Conservation (phyloP, 768 basidiomycete genomes). For the Tulasnella sp. region DNA sequence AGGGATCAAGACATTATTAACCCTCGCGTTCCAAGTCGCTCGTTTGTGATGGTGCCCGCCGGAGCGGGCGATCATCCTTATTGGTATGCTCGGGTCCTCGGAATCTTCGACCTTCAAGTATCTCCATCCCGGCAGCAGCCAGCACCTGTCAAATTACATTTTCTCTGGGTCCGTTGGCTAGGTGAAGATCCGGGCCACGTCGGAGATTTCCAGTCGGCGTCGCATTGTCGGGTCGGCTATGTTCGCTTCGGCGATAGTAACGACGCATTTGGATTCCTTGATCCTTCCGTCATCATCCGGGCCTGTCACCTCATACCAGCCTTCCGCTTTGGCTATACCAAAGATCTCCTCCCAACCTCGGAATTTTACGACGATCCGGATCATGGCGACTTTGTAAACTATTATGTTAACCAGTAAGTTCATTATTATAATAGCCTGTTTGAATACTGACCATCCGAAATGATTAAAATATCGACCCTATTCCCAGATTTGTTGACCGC, state of each 20-base stretch:
- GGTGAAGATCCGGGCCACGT: background rate
- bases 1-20: constrained; percentile 14
- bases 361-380: background rate
- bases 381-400: background rate
- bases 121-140: background rate
- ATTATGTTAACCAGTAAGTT: background rate
- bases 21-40: background rate
- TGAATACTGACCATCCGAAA: background rate
- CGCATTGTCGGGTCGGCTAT: background rate
- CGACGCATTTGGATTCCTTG: background rate
- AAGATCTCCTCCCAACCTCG: background rate
- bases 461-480: too few species aligned
- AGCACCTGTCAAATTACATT: background rate
- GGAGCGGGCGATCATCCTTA: background rate
- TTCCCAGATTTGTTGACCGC: constrained; percentile 34
- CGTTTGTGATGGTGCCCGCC: background rate
- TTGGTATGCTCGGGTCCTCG: constrained; percentile 20
- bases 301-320: background rate
- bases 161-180: background rate
- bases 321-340: background rate
- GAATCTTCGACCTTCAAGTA: constrained; percentile 21
- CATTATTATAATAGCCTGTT: background rate
- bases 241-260: background rate
- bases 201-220: background rate
- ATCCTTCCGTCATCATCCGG: background rate